phyloP scores from a whole-genome alignment of 2,329 filamentous ascomycete genomes.

The Chrysosporium keratinophilum region DNA sequence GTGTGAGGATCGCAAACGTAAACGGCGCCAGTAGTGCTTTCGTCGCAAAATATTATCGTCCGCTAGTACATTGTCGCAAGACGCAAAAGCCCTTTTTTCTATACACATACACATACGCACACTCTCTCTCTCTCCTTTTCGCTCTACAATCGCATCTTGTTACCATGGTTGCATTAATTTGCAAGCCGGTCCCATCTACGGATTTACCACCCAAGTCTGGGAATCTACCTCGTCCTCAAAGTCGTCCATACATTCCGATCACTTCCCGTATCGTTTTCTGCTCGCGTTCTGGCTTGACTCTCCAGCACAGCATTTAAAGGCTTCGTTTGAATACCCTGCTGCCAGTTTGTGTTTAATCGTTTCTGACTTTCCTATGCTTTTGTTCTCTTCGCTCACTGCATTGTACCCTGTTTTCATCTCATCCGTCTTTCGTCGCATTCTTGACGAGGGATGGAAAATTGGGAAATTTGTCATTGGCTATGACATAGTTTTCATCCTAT shows the following conservation, averaged over 20 bases:
- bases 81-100: background rate
- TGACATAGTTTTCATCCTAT: background rate
- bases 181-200: background rate
- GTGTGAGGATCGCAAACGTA: slow-evolving; percentile 52
- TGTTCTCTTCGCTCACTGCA: background rate
- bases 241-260: background rate
- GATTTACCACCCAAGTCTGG: background rate
- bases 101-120: no score
- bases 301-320: background rate
- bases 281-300: background rate
- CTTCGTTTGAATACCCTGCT: background rate
- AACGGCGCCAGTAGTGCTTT: slow-evolving; percentile 40
- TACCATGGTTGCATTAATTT: background rate
- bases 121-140: no score
- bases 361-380: background rate
- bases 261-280: background rate
- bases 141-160: background rate
- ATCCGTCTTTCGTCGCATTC: background rate
- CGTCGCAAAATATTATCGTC: background rate
- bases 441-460: background rate
- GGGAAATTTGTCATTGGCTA: background rate
- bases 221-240: background rate
- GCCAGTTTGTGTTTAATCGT: background rate
- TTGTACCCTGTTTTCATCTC: background rate
- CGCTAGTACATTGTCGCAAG: background rate